Evolutionary conservation across 2,329 filamentous ascomycete genomes (phyloP), one percentile per base, ranked within the genome.

Genomic region (Colletotrichum chrysophilum): DNA sequence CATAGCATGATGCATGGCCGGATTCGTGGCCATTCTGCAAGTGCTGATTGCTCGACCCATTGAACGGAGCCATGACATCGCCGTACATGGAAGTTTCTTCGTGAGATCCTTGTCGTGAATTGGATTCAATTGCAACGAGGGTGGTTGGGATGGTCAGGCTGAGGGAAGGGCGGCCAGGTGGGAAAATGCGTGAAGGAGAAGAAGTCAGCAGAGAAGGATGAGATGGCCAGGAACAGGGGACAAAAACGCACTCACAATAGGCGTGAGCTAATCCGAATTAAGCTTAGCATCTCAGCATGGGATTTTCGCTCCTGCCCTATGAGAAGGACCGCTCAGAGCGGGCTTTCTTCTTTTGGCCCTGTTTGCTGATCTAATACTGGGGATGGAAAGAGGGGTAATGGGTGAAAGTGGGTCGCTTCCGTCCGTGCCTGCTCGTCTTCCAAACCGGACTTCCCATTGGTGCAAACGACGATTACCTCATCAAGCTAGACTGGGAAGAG

Each of bases 201-300:
- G 70, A 16, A 58, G 74, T 74, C 38, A 75, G 70, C 70, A 74
- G 32, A 67, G 26, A 52, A 61, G 38, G 43, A 65, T 36, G 34
- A 34, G 28, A 70, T 60, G 70, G 68, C 56, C 58, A 69, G 74
- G 74, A 65, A 69, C 74, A 73, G 65, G 74, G 74, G 70, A 32
- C 32, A 32, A 32, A 43, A 36, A 26, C 13, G 30, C 18, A 48
- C 64, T 73, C 32, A 73, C 26, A 60, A 65, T 68, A 73, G 70
- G 65, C 32, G 36, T 34, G 36, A 55, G 26, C 74, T 64, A 76
- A 18, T n/a, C 24, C 64, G 6, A 21, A 34, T 58, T 30, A 14
- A 30, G 64, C 10, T 62, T 76, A 69, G 74, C 21, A 28, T 5
- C 5, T 14, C 64, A 64, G 73, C 52, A 73, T 38, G 69, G 55